Base-by-base conservation (phyloP, 2,329 filamentous ascomycete genomes). In the Calonectria naviculata region DNA sequence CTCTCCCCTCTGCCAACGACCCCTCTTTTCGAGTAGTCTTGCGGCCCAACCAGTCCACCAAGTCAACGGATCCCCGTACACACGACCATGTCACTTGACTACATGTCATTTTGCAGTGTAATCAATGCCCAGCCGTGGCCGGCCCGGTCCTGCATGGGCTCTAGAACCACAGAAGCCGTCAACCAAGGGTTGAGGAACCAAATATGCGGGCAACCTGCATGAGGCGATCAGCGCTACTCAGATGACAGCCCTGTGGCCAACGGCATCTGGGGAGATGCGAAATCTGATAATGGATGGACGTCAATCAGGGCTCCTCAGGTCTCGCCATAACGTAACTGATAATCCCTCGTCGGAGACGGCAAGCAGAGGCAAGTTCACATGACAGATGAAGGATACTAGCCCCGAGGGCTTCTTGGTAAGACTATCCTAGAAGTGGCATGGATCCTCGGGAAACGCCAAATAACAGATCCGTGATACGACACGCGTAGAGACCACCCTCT, bases 331-430 rank as follows among this genome's bases (percentile, higher is more conserved):
- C 52, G 52, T 58, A 58, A 58, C 34, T 31, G 47, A 58, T 12
- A 58, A 58, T 41, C 52, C 21, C 31, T 31, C 15, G 6, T 19
- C 52, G 31, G 52, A 36, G 36, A 38, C 24, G 52, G 52, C 21
- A 58, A 38, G 52, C 31, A 58, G 52, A 58, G 21, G 34, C 52
- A 58, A 17, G 52, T 58, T 58, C 52, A 58, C 52, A 58, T 38
- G 52, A 58, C 31, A 26, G 31, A 19, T 38, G 31, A 3, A 24
- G n/a, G 31, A 38, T 58, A 58, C 21, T 58, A 58, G 52, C 52
- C 19, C 19, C 13, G 21, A 38, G 21, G 29, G 26, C 12, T 17
- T 9, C 13, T 28, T 7, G 7, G 34, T 15, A 36, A 26, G 42
- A 12, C 52, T 58, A 58, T 58, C 31, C 52, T 41, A n/a, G 31